Base-by-base conservation (phyloP, 257 asterid species). In the Echites panduratus region DNA sequence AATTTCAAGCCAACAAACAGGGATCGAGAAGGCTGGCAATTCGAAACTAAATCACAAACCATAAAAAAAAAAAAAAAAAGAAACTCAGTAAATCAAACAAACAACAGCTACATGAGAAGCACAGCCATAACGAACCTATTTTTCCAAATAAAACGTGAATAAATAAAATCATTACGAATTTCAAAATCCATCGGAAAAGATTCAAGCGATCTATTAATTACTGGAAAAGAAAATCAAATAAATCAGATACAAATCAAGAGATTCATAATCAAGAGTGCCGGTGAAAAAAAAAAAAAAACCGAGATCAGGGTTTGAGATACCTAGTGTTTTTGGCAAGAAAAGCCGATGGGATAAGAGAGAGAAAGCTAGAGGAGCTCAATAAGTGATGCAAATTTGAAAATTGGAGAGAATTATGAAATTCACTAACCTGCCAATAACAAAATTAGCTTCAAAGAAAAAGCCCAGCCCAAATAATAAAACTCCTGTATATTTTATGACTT, bases 331-430 rank as follows among this genome's bases (percentile, higher is more conserved):
- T 8, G 17, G 48, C 35, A 48, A 17, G 48, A 63, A 14, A 26
- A 35, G 68, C 68, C 35, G 68, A 63, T 19, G 24, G 9, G 13
- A 63, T 63, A 16, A 64, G 69, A 64, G 69, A 64, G 17, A 38
- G 49, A 64, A 19, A 38, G 27, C 17, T 7, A 63, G 13, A 35
- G n/a, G 14, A 14, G 48, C 27, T 17, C 4, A 14, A 35, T 40
- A 17, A 64, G 68, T 16, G 4, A 32, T 35, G 12, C 26, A 19
- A 62, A 35, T 32, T 62, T 35, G 49, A 63, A 27, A 17, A 38
- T 12, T 63, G 26, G 47, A 14, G 38, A n/a, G n/a, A n/a, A n/a
- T n/a, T n/a, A n/a, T n/a, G n/a, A n/a, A n/a, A n/a, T n/a, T n/a
- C n/a, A n/a, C n/a, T n/a, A n/a, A n/a, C n/a, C n/a, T n/a, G n/a